Evolutionary conservation across 192 early-diverging fungal species (phyloP).

Genomic region (Thamnidium elegans): DNA sequence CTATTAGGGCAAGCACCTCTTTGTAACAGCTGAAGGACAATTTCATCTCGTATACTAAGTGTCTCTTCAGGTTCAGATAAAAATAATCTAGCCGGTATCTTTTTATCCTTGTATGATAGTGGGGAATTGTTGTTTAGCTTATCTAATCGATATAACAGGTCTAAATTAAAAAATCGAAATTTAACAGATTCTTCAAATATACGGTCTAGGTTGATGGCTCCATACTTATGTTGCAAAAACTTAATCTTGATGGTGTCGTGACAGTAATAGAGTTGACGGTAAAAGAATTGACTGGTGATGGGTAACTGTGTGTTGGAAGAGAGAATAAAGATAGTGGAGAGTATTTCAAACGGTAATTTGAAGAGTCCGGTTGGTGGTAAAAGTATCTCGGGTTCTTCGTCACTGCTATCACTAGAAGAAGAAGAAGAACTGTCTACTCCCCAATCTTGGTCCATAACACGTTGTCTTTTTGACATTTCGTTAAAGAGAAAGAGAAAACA

Average conservation of each 20-base stretch:
- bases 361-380: background rate
- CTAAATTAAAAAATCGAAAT: conserved; percentile 30
- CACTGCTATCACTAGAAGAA: background rate
- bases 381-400: background rate
- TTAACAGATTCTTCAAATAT: conserved; percentile 11
- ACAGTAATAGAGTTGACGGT: conserved; percentile 12
- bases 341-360: conserved; percentile 33
- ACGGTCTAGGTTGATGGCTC: background rate
- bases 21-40: conserved; percentile 30
- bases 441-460: conserved; percentile 14
- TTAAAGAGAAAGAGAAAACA: background rate
- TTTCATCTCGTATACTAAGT: conserved; percentile 1
- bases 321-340: conserved; percentile 30
- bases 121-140: background rate
- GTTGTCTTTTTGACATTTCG: conserved; percentile 11
- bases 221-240: conserved; percentile 21
- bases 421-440: background rate
- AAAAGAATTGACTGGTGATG: conserved; percentile 14
- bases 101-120: conserved; percentile 6
- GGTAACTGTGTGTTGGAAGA: conserved; percentile 28
- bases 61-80: background rate
- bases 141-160: conserved; percentile 18
- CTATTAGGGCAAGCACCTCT: conserved; percentile 34
- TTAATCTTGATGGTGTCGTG: conserved; percentile 19
- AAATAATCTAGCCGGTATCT: conserved; percentile 38